Base-by-base conservation (phyloP, 768 basidiomycete species). In the Rhizopogon rudus region DNA sequence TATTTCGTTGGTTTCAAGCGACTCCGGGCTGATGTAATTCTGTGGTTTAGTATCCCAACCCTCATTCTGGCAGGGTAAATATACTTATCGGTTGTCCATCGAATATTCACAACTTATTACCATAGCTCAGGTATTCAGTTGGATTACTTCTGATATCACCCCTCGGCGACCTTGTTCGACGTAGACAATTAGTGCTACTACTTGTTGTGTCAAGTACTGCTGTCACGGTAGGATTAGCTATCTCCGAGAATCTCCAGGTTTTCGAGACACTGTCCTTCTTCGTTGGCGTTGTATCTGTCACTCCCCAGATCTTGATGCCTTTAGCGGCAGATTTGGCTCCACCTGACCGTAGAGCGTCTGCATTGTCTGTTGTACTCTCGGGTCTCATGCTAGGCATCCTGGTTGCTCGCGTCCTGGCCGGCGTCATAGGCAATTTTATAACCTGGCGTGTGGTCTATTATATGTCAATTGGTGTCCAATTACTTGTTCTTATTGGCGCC, bases 251-350 rank as follows among this genome's bases (percentile, higher is more conserved):
- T 49, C 73, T 91, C 4, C 71, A 68, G 6, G 81, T 77, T 25
- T 88, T 93, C 61, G 82, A 91, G 59, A 74, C 69, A 0, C 68
- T 94, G 5, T 83, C 80, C 13, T 94, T 86, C 72, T 69, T 93
- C 35, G 76, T 89, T 31, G 91, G 92, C 2, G 71, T 81, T 13
- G 71, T 79, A 25, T 84, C 83, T n/a, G 88, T 91, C 45, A 82
- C 83, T 0, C 84, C 88, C 0, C 87, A 90, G 67, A 83, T 94
- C 56, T 71, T 84, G 56, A 82, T 96, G 54, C 81, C 92, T 0
- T 63, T 83, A 44, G 88, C 90, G 0, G 93, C 84, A 1, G 93
- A 96, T 69, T 80, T 95, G 28, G 91, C 91, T 0, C 83, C 88
- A 0, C 81, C 86, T 1, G 77, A 84, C 45, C 79, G 80, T 20